Conservation (phyloP, 1,284 basidiomycete genomes). For the Fomes fomentarius region DNA sequence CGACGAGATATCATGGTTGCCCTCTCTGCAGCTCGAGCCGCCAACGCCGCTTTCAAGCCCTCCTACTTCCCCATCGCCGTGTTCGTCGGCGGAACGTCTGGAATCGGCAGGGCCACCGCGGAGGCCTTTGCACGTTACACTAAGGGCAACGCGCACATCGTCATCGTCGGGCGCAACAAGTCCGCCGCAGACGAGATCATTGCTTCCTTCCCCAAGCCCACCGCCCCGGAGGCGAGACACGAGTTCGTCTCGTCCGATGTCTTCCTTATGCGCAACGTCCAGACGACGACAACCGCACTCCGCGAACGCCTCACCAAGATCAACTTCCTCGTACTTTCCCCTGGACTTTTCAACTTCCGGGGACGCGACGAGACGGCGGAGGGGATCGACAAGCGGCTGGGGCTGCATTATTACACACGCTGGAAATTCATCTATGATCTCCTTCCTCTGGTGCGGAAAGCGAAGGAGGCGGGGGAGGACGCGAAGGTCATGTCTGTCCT, state of each 20-base stretch:
- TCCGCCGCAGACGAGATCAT: conserved; percentile 40
- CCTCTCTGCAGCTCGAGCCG: conserved; percentile 13
- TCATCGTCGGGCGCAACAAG: conserved; percentile 40
- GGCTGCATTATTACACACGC: conserved; percentile 33
- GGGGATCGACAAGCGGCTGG: conserved; percentile 32
- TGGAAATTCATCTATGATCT: conserved; percentile 36
- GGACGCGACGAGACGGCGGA: conserved; percentile 35
- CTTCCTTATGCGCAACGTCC: conserved; percentile 38
- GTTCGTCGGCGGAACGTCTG: conserved; percentile 40
- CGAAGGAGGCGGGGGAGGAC: conserved; percentile 31
- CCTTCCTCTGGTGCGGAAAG: conserved; percentile 28
- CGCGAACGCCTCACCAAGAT: conserved; percentile 32
- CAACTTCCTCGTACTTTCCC: conserved; percentile 40
- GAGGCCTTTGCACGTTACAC: conserved; percentile 35
- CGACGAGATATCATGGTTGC: conserved; percentile 17
- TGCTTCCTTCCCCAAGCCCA: conserved; percentile 33
- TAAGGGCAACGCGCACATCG: conserved; percentile 38
- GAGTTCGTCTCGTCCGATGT: conserved; percentile 42
- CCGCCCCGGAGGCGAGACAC: conserved; percentile 27
- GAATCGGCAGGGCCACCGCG: conserved; percentile 39
- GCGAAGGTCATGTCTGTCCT: conserved; percentile 32
- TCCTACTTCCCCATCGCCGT: conserved; percentile 34
- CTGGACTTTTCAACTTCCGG: conserved; percentile 33
- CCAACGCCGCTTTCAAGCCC: conserved; percentile 21
- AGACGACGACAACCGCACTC: conserved; percentile 31